Evolutionary conservation across 2,329 filamentous ascomycete species (phyloP).

Genomic region (Arthrobotrys iridis): DNA sequence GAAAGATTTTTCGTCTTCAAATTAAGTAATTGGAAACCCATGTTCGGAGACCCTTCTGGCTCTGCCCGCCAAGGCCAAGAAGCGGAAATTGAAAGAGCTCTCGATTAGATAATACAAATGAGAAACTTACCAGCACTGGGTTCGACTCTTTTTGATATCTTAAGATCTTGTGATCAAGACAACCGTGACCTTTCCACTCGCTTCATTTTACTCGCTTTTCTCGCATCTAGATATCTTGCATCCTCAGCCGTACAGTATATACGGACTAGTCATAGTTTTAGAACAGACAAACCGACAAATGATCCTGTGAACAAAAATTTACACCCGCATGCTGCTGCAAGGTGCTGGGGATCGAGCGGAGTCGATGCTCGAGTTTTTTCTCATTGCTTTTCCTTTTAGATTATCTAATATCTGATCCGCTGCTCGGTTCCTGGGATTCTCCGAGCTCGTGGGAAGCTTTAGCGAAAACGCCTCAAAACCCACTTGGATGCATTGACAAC

Average conservation of each 20-base stretch:
- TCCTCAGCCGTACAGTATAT: background rate
- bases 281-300: background rate
- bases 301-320: constrained; percentile 9
- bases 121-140: background rate
- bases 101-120: constrained; percentile 16
- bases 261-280: background rate
- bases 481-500: constrained; percentile 17
- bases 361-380: background rate
- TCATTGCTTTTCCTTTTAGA: constrained; percentile 5
- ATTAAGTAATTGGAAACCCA: background rate
- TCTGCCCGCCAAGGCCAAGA: background rate
- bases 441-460: constrained; percentile 17
- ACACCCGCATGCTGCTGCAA: constrained; percentile 11
- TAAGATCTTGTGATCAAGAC: constrained; percentile 4
- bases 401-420: constrained; percentile 17
- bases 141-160: background rate
- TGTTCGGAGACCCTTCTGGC: too few species aligned
- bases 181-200: background rate
- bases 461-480: constrained; percentile 20
- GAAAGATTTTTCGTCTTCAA: background rate
- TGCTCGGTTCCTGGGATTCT: constrained; percentile 14
- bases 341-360: background rate
- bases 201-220: constrained; percentile 6
- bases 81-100: background rate
- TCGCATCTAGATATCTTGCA: background rate